Evolutionary conservation across 2,329 filamentous ascomycete species (phyloP), one percentile per base, ranked within the genome.

Genomic region (Hypocreales sp.): DNA sequence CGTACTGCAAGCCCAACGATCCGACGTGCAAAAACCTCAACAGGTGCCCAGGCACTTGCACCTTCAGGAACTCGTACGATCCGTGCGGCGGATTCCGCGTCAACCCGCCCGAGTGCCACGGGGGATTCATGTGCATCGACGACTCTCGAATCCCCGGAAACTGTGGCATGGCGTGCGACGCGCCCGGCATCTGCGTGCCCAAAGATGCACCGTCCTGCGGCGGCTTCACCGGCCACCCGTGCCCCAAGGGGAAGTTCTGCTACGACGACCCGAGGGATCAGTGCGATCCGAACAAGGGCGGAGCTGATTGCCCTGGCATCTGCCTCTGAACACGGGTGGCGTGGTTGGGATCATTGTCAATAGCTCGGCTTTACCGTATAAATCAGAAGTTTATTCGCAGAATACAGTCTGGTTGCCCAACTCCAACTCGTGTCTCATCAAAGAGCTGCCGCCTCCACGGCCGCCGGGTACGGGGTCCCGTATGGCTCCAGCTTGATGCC

Each of bases 101-200:
- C 10, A 30, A 31, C 8, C 48, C 49, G 6, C 26, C 31, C 1
- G 24, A 31, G 0, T 55, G 51, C 35, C 31, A 37, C 17, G 30
- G 31, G 12, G 35, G 36, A 8, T 35, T 35, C 3, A 29, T 34
- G 3, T 56, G 53, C 28, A 31, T 41, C 10, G 40, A 54, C 30
- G 50, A 56, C 15, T 50, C 53, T 8, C 44, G 51, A 20, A 25
- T 30, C 8, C 39, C 36, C 17, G 32, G 15, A 8, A 29, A 36
- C 27, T 54, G 51, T 22, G 51, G 51, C 7, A 35, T 50, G 41
- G 45, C 51, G 4, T 54, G 51, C 28, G 51, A 54, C 22, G 27
- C 13, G 6, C 44, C 45, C 0, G 51, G 51, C 2, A 51, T 55
- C 15, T 55, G 46, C 24, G 35, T 49, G 2, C 42, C 44, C 15